phyloP scores from a whole-genome alignment of 768 basidiomycete genomes.

The Pisolithus marmoratus region DNA sequence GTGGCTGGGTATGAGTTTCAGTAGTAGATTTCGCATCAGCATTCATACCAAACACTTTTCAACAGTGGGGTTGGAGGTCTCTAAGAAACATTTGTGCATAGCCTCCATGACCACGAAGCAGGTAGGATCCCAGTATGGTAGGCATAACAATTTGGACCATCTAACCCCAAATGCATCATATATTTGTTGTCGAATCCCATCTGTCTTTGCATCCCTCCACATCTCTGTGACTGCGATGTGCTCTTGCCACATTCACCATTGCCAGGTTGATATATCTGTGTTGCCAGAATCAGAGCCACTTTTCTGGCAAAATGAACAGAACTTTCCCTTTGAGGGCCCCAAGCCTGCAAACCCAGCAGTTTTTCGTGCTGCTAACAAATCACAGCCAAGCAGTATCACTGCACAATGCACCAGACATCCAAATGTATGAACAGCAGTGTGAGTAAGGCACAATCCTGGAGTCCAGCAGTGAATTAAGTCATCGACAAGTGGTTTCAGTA shows the following conservation, averaged over 20 bases:
- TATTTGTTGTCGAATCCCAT: conserved; percentile 3
- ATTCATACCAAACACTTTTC: conserved; percentile 16
- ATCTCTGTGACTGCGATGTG: conserved; percentile 11
- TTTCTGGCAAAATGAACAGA: conserved; percentile 22
- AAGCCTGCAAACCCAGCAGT: conserved; percentile 15
- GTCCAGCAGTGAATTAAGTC: conserved; percentile 32
- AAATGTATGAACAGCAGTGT: conserved; percentile 12
- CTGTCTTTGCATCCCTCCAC: conserved; percentile 14
- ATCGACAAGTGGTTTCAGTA: conserved; percentile 33
- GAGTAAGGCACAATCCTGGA: conserved; percentile 23
- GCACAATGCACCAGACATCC: conserved; percentile 27
- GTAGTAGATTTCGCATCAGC: neutral
- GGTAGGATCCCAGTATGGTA: conserved; percentile 33
- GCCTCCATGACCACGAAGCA: conserved; percentile 26
- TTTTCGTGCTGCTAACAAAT: conserved; percentile 20
- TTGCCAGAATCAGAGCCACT: conserved; percentile 11
- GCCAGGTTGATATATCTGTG: conserved; percentile 17
- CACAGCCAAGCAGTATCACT: conserved; percentile 22
- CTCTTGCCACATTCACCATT: conserved; percentile 6
- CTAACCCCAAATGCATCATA: conserved; percentile 19
- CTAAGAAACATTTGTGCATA: conserved; percentile 34
- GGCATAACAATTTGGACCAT: conserved; percentile 24
- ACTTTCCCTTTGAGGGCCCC: conserved; percentile 5
- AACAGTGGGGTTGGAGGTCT: neutral
- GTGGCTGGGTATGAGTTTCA: neutral